Percentiles rank a stretch among this genome's conserved stretches.
These are phyloP conservation scores for Alternaria arborescens DNA, from an alignment of 2,329 filamentous ascomycete species.

Conservation along the genomic window DNA sequence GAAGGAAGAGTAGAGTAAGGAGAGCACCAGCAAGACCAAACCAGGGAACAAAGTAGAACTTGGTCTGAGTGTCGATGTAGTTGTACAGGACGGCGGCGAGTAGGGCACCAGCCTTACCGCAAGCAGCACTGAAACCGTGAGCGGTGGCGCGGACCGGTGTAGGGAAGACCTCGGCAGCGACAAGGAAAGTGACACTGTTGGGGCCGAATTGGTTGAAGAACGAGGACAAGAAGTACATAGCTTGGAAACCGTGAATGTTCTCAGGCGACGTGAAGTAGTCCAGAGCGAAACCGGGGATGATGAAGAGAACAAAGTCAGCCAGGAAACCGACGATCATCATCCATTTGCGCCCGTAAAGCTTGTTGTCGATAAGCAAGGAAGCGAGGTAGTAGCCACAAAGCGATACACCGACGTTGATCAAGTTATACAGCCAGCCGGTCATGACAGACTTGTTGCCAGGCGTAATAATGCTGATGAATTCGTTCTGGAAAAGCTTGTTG, in stretches of 20 bases:
- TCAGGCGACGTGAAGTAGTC: constrained; percentile 77
- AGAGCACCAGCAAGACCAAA: constrained; percentile 89
- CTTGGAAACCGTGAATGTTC: constrained; percentile 88
- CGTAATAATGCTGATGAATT: constrained; percentile 87
- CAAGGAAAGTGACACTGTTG: constrained; percentile 95
- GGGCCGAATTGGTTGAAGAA: constrained; percentile 99
- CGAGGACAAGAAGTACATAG: constrained; percentile 97
- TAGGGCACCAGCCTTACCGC: constrained; percentile 88
- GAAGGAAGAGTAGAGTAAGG: constrained; percentile 84
- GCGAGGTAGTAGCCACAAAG: constrained; percentile 90
- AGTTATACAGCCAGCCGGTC: constrained; percentile 89
- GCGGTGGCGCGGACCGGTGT: constrained; percentile 92
- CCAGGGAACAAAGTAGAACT: constrained; percentile 95
- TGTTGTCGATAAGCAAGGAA: constrained; percentile 90
- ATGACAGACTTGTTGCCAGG: constrained; percentile 75
- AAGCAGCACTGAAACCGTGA: constrained; percentile 92
- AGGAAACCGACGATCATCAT: constrained; percentile 97
- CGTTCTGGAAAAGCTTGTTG: constrained; percentile 94
- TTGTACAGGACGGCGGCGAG: constrained; percentile 90
- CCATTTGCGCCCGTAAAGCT: constrained; percentile 92
- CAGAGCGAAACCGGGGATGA: constrained; percentile 89
- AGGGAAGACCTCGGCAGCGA: constrained; percentile 95
- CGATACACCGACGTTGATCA: constrained; percentile 88
- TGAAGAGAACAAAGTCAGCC: constrained; percentile 91
- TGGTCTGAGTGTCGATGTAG: constrained; percentile 85